Evolutionary conservation across 1,284 basidiomycete genomes (phyloP), one percentile per base, ranked within the genome.

Genomic region (Puccinia polysora): DNA sequence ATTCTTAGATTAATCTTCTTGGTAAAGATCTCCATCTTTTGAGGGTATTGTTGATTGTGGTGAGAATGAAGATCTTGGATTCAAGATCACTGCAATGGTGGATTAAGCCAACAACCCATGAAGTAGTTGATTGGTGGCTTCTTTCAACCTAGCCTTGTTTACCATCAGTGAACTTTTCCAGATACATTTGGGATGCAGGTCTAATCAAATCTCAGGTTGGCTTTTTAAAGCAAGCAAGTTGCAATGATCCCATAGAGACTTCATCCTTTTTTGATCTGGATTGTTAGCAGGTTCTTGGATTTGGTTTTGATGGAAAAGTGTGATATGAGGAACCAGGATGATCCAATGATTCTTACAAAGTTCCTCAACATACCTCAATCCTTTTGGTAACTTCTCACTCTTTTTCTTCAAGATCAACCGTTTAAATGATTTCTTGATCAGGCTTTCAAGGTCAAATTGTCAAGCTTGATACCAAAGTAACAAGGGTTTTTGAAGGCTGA

Each of bases 81-180:
- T n/a, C n/a, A n/a, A n/a, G n/a, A n/a, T n/a, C n/a, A n/a, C n/a
- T n/a, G n/a, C n/a, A n/a, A n/a, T n/a, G n/a, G n/a, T n/a, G n/a
- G n/a, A n/a, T n/a, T n/a, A n/a, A n/a, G n/a, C n/a, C n/a, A n/a
- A n/a, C n/a, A n/a, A n/a, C n/a, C n/a, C n/a, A n/a, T n/a, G n/a
- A n/a, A n/a, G n/a, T n/a, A n/a, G n/a, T n/a, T n/a, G n/a, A n/a
- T n/a, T n/a, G n/a, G n/a, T n/a, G n/a, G n/a, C n/a, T n/a, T n/a
- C n/a, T n/a, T n/a, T n/a, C n/a, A n/a, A n/a, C n/a, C n/a, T 86
- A 43, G 82, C 81, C 15, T 81, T 78, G 36, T 76, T 65, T 30
- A 89, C 87, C 90, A 97, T 92, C 7, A 91, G 85, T 30, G 88
- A 82, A 32, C 84, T 84, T 77, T 93, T 86, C 86, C 89, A 93